Percentiles rank a stretch among this genome's conserved stretches.
These are phyloP conservation scores for Coniferiporia sulphurascens DNA, from an alignment of 1,284 basidiomycete genomes.

Conservation along the genomic window DNA sequence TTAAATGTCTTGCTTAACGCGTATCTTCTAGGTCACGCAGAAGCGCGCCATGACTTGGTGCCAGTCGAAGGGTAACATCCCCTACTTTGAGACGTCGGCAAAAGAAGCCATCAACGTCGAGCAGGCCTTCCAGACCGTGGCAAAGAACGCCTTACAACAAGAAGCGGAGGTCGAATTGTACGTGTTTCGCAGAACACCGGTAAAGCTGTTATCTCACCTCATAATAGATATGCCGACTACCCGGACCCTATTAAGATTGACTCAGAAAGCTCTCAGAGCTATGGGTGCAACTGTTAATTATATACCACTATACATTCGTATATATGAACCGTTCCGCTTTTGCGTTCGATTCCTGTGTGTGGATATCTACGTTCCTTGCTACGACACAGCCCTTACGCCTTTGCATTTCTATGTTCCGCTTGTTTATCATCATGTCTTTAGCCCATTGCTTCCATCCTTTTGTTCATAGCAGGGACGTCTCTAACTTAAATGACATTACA, in stretches of 20 bases:
- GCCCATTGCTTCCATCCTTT: not conserved
- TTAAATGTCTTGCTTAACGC: not conserved
- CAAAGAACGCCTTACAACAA: slow-evolving; percentile 96
- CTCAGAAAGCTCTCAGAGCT: slow-evolving; percentile 86
- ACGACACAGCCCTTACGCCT: no score
- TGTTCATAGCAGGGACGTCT: not conserved
- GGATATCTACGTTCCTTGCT: not conserved
- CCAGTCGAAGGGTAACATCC: slow-evolving; percentile 98
- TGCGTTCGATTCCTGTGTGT: not conserved
- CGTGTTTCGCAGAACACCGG: slow-evolving; percentile 30
- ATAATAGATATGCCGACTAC: slow-evolving; percentile 89
- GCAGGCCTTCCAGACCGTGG: slow-evolving; percentile 99
- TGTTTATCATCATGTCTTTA: not conserved
- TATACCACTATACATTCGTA: slow-evolving; percentile 1
- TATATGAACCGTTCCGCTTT: not conserved
- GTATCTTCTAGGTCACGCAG: slow-evolving; percentile 77
- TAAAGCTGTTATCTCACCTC: slow-evolving; percentile 13
- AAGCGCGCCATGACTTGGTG: slow-evolving; percentile 99
- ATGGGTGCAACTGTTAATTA: slow-evolving; percentile 85
- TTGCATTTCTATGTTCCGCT: not conserved
- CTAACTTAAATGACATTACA: not conserved
- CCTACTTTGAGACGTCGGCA: slow-evolving; percentile 99
- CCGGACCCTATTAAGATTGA: slow-evolving; percentile 99
- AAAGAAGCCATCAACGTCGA: slow-evolving; percentile 99
- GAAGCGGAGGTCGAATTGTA: slow-evolving; percentile 95